phyloP scores from a whole-genome alignment of 768 basidiomycete genomes.

The Crassisporium funariophilum region DNA sequence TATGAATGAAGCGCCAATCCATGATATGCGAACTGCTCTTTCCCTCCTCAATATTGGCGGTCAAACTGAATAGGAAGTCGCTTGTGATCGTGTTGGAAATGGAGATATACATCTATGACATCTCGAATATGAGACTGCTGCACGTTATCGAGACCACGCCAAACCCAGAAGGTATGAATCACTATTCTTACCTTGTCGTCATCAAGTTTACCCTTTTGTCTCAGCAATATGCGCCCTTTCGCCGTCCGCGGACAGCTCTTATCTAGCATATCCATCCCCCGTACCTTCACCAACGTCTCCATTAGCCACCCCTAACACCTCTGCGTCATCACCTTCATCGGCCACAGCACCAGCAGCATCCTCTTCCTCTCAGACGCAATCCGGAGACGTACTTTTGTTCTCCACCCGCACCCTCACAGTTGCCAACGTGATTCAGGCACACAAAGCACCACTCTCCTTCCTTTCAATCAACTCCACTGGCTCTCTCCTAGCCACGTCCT shows the following conservation, averaged over 20 bases:
- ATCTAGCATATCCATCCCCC: constrained; percentile 95
- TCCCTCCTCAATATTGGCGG: constrained; percentile 94
- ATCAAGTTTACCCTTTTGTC: constrained; percentile 3
- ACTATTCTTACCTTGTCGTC: not conserved
- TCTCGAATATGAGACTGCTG: constrained; percentile 95
- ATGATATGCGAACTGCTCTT: constrained; percentile 99
- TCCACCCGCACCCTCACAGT: constrained; percentile 90
- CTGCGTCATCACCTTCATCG: constrained; percentile 29
- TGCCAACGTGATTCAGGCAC: constrained; percentile 95
- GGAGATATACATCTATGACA: constrained; percentile 99
- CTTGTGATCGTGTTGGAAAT: constrained; percentile 94
- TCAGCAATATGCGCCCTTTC: constrained; percentile 93
- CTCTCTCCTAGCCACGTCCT: constrained; percentile 89
- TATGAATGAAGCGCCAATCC: constrained; percentile 82
- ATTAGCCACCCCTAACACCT: constrained; percentile 32
- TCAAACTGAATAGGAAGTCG: constrained; percentile 96
- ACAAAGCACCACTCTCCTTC: constrained; percentile 90
- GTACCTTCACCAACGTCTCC: constrained; percentile 80
- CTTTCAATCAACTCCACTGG: constrained; percentile 86
- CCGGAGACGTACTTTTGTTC: constrained; percentile 93
- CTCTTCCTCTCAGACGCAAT: constrained; percentile 45
- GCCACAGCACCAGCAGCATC: constrained; percentile 36
- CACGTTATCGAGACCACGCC: constrained; percentile 97
- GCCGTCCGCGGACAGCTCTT: constrained; percentile 89
- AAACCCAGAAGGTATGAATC: constrained; percentile 83